phyloP scores from a whole-genome alignment of 2,329 filamentous ascomycete genomes.

The Alternaria burnsii region DNA sequence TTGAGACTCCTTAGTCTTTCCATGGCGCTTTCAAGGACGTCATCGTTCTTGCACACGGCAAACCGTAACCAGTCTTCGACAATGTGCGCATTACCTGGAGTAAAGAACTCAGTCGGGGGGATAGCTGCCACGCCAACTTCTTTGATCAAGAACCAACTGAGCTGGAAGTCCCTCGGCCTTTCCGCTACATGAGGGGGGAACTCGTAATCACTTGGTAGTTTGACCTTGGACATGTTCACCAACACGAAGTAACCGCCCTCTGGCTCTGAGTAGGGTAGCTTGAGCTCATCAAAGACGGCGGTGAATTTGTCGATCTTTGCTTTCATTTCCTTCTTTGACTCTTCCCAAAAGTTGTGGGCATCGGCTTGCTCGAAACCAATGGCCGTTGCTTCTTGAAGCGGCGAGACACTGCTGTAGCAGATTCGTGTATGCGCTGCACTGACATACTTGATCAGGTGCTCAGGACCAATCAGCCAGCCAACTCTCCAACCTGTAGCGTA shows the following conservation, averaged over 20 bases:
- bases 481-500: conserved; percentile 98
- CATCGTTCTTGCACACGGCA: conserved; percentile 94
- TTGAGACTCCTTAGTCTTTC: conserved; percentile 59
- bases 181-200: conserved; percentile 89
- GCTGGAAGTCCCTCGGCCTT: conserved; percentile 90
- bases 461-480: conserved; percentile 90
- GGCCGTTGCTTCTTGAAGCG: conserved; percentile 91
- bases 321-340: conserved; percentile 86
- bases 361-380: conserved; percentile 95
- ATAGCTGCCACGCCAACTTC: conserved; percentile 96
- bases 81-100: conserved; percentile 79
- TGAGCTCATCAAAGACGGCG: conserved; percentile 62
- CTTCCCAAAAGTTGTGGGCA: conserved; percentile 83
- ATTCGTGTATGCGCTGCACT: conserved; percentile 93
- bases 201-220: conserved; percentile 81
- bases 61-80: conserved; percentile 95
- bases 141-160: conserved; percentile 96
- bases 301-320: conserved; percentile 88
- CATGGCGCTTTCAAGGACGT: conserved; percentile 67
- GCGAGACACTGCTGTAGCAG: conserved; percentile 93
- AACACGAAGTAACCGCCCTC: conserved; percentile 98
- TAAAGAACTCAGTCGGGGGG: conserved; percentile 97
- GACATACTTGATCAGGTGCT: conserved; percentile 89
- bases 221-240: conserved; percentile 89
- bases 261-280: conserved; percentile 78